Base-by-base conservation (phyloP, 75 land plant species). In the Pseudotsuga menziesii region DNA sequence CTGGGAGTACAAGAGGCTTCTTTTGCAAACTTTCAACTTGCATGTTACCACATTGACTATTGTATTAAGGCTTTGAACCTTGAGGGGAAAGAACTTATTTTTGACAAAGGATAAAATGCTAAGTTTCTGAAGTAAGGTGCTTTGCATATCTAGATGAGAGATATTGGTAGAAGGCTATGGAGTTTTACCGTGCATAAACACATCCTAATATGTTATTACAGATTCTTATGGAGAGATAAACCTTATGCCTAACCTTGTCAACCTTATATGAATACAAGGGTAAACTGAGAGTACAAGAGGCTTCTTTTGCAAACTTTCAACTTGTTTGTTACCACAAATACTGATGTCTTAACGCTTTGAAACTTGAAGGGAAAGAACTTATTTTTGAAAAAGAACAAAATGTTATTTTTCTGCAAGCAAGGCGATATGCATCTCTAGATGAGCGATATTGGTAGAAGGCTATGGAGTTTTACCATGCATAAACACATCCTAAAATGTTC, bases 141-240 rank as follows among this genome's bases (percentile, higher is more conserved):
- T n/a, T n/a, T n/a, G n/a, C n/a, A n/a, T n/a, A n/a, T n/a, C n/a
- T n/a, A n/a, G n/a, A n/a, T n/a, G 96, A 92, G 57, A 91, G 86
- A 41, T 86, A 93, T 71, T 94, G 93, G 94, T 88, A 88, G 77
- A 94, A 86, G 70, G 78, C 99, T 4, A 72, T 90, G 52, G 92
- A 90, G 27, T 97, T 86, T 75, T 97, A 97, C 78, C 78, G 85
- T 26, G 89, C 98, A 17, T 72, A 80, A 32, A 84, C 92, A 22
- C 96, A 95, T 83, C 86, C 96, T 62, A 74, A 79, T n/a, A 97
- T 97, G 99, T 91, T 87, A 75, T 85, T 97, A 58, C 87, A 87
- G 54, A 95, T 97, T 58, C 84, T 93, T 60, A 77, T 90, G 87
- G 92, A 95, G 75, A 88, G 87, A 58, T 85, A 95, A 39, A 87